phyloP scores from a whole-genome alignment of 2,329 filamentous ascomycete species.

The Blastomyces parvus region DNA sequence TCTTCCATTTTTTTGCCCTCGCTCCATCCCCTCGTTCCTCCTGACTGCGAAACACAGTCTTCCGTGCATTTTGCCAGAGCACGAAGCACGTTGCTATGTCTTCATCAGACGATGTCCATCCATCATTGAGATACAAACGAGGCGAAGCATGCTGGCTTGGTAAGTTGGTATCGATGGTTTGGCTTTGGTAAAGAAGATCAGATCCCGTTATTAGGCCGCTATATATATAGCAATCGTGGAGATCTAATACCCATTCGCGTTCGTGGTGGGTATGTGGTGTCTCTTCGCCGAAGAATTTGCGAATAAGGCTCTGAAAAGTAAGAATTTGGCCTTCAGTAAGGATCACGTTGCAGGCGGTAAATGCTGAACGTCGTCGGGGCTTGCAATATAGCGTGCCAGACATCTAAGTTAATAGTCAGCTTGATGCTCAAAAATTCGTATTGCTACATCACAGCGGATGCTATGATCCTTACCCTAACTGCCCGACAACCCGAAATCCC shows the following conservation, averaged over 20 bases:
- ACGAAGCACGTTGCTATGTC: constrained; percentile 59
- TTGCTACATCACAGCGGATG: not conserved
- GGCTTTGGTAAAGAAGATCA: constrained; percentile 55
- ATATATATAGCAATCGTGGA: constrained; percentile 57
- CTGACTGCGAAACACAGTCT: constrained; percentile 45
- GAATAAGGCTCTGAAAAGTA: constrained; percentile 52
- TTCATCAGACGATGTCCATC: constrained; percentile 54
- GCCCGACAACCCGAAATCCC: constrained; percentile 53
- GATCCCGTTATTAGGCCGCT: constrained; percentile 53
- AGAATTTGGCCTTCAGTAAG: constrained; percentile 52
- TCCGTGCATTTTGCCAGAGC: constrained; percentile 53
- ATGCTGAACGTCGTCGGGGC: constrained; percentile 52
- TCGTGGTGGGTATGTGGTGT: constrained; percentile 54
- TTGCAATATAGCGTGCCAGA: constrained; percentile 56
- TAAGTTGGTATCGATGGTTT: constrained; percentile 54
- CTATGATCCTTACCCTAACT: constrained; percentile 37
- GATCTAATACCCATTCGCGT: constrained; percentile 48
- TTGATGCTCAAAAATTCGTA: not conserved
- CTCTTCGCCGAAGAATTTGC: constrained; percentile 46
- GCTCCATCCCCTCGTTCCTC: constrained; percentile 25
- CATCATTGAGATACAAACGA: constrained; percentile 50
- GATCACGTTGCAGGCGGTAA: constrained; percentile 51
- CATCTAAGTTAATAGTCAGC: constrained; percentile 32
- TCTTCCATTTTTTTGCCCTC: constrained; percentile 42
- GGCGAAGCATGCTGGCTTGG: constrained; percentile 52